These are phyloP conservation scores for Malus hybrid DNA, from an alignment of 331 rosid species.

Conservation along the genomic window DNA sequence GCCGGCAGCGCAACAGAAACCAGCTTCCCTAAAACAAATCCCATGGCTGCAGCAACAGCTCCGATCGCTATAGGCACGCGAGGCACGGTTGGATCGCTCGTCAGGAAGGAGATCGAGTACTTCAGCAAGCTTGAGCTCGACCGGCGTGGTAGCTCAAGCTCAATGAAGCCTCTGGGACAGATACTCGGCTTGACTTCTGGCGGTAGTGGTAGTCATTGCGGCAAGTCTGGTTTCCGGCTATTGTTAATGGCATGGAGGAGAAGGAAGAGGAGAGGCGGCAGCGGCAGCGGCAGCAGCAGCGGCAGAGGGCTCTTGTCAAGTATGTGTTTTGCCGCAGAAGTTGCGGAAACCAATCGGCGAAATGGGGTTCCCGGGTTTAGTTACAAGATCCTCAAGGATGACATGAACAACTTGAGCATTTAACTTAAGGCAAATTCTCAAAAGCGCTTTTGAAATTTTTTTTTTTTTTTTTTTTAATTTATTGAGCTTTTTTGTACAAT, in stretches of 20 bases:
- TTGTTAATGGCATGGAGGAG: constrained; percentile 56
- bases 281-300: not conserved
- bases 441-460: not conserved
- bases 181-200: constrained; percentile 32
- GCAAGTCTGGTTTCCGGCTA: constrained; percentile 60
- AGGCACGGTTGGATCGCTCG: constrained; percentile 86
- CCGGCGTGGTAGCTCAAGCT: constrained; percentile 24
- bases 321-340: constrained; percentile 39
- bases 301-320: constrained; percentile 37
- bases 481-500: not conserved
- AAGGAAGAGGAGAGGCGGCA: constrained; percentile 41
- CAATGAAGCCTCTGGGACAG: constrained; percentile 32
- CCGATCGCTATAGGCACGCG: constrained; percentile 73
- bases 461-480: not conserved
- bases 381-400: constrained; percentile 55
- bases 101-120: constrained; percentile 83
- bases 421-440: constrained; percentile 10
- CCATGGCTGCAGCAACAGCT: constrained; percentile 54
- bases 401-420: constrained; percentile 36
- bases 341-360: constrained; percentile 28
- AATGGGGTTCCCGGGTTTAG: constrained; percentile 43
- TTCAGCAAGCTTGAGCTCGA: constrained; percentile 67
- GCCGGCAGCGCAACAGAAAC: constrained; percentile 24
- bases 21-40: constrained; percentile 21
- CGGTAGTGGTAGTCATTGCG: constrained; percentile 8